Conservation (phyloP, 768 basidiomycete species). For the Boletus vermiculosoides region DNA sequence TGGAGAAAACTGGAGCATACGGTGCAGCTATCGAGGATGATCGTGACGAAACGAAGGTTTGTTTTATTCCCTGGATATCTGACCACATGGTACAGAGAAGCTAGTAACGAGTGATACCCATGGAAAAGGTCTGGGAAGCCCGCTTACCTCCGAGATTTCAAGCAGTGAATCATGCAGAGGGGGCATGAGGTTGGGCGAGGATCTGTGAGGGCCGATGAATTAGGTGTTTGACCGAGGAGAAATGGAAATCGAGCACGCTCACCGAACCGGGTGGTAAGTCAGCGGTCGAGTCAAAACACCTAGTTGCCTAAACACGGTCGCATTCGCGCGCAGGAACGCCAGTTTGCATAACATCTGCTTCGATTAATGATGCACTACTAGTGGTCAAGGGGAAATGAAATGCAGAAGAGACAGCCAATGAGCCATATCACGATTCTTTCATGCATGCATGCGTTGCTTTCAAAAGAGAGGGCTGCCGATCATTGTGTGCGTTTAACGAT, state of each 20-base stretch:
- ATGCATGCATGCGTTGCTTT: neutral
- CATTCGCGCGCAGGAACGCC: too few species aligned
- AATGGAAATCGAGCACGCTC: neutral
- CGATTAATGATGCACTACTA: neutral
- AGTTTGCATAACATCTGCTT: neutral
- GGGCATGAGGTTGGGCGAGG: neutral
- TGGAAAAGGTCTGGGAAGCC: neutral
- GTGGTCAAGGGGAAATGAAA: too few species aligned
- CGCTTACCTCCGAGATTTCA: neutral
- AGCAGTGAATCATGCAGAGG: neutral
- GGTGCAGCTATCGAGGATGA: too few species aligned
- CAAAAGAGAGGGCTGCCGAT: neutral
- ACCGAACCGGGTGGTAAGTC: neutral
- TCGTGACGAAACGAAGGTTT: too few species aligned
- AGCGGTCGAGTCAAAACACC: neutral
- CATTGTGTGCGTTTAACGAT: neutral
- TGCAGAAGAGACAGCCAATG: neutral
- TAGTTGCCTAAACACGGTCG: neutral
- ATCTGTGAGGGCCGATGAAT: neutral
- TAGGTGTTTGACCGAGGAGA: neutral
- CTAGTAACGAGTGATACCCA: too few species aligned
- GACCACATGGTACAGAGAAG: too few species aligned
- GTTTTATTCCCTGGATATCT: too few species aligned
- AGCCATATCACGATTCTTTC: neutral
- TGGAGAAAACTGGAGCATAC: too few species aligned